phyloP scores from a whole-genome alignment of 2,329 filamentous ascomycete genomes.

The Cercospora sesami region DNA sequence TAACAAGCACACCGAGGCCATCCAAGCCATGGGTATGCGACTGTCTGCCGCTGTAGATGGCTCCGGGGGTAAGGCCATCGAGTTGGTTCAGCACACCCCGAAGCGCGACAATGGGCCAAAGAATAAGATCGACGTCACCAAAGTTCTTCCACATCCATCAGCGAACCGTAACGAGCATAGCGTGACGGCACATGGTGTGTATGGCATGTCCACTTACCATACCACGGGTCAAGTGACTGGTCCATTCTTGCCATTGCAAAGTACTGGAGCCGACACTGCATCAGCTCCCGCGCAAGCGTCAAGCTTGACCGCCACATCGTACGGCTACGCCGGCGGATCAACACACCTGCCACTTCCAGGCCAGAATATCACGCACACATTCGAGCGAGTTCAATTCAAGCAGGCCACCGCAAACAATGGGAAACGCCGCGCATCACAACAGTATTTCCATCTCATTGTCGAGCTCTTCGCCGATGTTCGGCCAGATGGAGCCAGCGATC shows the following conservation, averaged over 20 bases:
- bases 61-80: constrained; percentile 71
- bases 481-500: constrained; percentile 43
- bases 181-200: constrained; percentile 41
- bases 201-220: constrained; percentile 43
- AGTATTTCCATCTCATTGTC: constrained; percentile 88
- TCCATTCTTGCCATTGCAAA: constrained; percentile 48
- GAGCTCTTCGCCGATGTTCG: constrained; percentile 75
- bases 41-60: constrained; percentile 82
- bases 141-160: constrained; percentile 65
- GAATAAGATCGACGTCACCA: constrained; percentile 68
- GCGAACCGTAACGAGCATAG: constrained; percentile 43
- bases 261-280: constrained; percentile 28
- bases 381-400: constrained; percentile 93
- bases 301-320: constrained; percentile 22
- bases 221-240: constrained; percentile 39
- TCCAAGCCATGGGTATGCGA: constrained; percentile 76
- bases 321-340: constrained; percentile 24
- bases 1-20: constrained; percentile 50
- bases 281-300: constrained; percentile 17
- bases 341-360: constrained; percentile 32
- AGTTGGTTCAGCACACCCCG: constrained; percentile 85
- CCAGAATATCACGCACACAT: constrained; percentile 57
- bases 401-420: constrained; percentile 92
- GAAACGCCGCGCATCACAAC: constrained; percentile 83
- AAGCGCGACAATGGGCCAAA: constrained; percentile 89